Evolutionary conservation across 2,329 filamentous ascomycete genomes (phyloP).

Genomic region (Neonectria coccinea): DNA sequence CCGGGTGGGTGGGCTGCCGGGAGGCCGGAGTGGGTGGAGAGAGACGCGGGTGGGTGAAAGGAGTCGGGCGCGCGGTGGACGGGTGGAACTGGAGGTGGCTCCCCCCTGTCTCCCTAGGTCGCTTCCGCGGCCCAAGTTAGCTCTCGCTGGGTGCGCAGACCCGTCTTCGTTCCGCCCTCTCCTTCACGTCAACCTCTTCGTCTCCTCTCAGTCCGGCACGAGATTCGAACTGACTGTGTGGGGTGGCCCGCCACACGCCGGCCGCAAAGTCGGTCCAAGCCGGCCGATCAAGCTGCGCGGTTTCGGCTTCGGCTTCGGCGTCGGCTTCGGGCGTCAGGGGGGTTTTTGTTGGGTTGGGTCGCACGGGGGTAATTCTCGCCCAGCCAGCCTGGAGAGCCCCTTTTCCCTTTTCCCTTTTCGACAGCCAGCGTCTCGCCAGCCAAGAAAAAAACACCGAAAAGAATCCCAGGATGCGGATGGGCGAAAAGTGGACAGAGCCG

Average conservation of each 20-base stretch:
- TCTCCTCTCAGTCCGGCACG: background rate
- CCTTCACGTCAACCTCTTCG: conserved; percentile 1
- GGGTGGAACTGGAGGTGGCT: background rate
- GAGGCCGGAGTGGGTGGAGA: conserved; percentile 18
- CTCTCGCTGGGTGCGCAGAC: background rate
- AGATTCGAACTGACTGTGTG: conserved; percentile 1
- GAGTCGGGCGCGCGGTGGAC: conserved; percentile 7
- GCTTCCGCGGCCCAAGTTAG: background rate
- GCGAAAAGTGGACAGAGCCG: conserved; percentile 38
- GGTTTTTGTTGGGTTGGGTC: background rate
- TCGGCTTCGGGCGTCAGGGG: background rate
- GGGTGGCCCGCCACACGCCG: background rate
- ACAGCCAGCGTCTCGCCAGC: background rate
- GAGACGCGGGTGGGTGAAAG: conserved; percentile 9
- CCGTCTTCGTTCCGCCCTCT: background rate
- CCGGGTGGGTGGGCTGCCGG: conserved; percentile 8
- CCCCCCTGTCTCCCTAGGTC: too few relatives aligned
- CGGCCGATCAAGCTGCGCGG: conserved; percentile 5
- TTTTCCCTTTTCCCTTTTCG: background rate
- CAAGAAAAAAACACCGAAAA: background rate
- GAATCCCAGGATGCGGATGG: conserved; percentile 16
- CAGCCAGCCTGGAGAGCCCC: background rate
- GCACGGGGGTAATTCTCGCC: background rate
- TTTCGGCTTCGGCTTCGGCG: background rate
- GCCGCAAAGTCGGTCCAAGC: conserved; percentile 10